These are phyloP conservation scores for Hagleromyces aurorensis DNA, from an alignment of 805 yeast species.

Conservation along the genomic window DNA sequence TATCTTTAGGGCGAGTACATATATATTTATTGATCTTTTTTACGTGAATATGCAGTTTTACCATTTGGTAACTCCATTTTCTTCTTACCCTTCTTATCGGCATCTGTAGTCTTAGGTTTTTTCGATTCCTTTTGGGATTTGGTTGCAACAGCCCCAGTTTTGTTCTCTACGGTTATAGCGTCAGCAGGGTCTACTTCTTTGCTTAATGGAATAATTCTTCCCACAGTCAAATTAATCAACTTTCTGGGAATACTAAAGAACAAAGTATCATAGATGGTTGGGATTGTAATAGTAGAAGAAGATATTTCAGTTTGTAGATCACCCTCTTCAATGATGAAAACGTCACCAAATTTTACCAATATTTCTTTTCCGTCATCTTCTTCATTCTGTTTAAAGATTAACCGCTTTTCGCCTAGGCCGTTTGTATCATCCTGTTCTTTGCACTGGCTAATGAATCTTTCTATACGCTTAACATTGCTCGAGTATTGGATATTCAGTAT, in stretches of 20 bases:
- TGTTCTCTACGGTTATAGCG: conserved; percentile 1
- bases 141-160: conserved; percentile 2
- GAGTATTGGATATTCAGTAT: conserved; percentile 45
- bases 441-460: conserved; percentile 41
- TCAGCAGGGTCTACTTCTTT: conserved; percentile 6
- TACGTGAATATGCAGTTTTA: conserved; percentile 43
- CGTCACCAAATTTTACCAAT: conserved; percentile 51
- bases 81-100: conserved; percentile 36
- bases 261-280: conserved; percentile 43
- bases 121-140: conserved; percentile 8
- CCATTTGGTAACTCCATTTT: conserved; percentile 53
- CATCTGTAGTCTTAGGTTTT: conserved; percentile 28
- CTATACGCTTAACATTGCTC: conserved; percentile 53
- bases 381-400: conserved; percentile 37
- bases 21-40: conserved; percentile 4
- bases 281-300: conserved; percentile 40
- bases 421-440: conserved; percentile 51
- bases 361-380: conserved; percentile 44
- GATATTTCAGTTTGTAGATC: conserved; percentile 35
- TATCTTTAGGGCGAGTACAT: no score
- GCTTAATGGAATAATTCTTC: conserved; percentile 26
- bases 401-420: conserved; percentile 39
- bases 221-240: conserved; percentile 40
- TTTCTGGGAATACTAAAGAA: conserved; percentile 36
- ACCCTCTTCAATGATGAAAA: conserved; percentile 43